Evolutionary conservation across 768 basidiomycete genomes (phyloP).

Genomic region (Tephrocybe rancida): DNA sequence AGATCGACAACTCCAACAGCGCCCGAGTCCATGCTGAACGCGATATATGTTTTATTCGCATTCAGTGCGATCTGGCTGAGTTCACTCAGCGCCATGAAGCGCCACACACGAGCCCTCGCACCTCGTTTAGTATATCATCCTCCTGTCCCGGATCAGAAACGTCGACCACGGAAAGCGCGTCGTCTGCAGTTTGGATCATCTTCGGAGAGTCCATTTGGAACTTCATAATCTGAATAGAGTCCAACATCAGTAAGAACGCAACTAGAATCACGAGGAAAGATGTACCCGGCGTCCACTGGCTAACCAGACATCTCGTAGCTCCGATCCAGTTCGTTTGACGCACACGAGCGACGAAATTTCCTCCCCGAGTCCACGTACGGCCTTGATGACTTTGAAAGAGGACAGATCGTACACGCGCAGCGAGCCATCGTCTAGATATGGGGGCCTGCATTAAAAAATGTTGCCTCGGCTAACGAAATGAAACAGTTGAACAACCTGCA

Average conservation of each 20-base stretch:
- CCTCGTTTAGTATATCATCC: conserved; percentile 72
- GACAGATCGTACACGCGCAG: conserved; percentile 67
- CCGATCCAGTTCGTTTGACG: conserved; percentile 38
- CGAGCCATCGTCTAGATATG: conserved; percentile 61
- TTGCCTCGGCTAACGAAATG: not conserved
- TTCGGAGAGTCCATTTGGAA: conserved; percentile 49
- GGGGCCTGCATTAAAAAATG: not conserved
- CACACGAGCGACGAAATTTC: conserved; percentile 69
- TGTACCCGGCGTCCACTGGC: conserved; percentile 64
- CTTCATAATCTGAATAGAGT: conserved; percentile 35
- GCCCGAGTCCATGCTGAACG: conserved; percentile 74
- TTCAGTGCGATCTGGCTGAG: conserved; percentile 67
- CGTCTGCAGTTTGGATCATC: conserved; percentile 54
- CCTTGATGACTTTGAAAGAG: conserved; percentile 61
- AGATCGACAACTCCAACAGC: conserved; percentile 68
- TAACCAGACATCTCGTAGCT: conserved; percentile 60
- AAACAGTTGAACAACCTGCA: conserved; percentile 46
- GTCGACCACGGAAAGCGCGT: conserved; percentile 48
- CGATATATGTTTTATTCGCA: conserved; percentile 54
- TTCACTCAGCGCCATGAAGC: conserved; percentile 25
- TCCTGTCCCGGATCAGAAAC: conserved; percentile 43
- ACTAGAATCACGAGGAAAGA: conserved; percentile 1
- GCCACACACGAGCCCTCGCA: conserved; percentile 30
- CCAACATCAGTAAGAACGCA: not conserved
- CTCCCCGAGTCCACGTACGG: conserved; percentile 53